Base-by-base conservation (phyloP, 768 basidiomycete species). In the Agaricus blazei region DNA sequence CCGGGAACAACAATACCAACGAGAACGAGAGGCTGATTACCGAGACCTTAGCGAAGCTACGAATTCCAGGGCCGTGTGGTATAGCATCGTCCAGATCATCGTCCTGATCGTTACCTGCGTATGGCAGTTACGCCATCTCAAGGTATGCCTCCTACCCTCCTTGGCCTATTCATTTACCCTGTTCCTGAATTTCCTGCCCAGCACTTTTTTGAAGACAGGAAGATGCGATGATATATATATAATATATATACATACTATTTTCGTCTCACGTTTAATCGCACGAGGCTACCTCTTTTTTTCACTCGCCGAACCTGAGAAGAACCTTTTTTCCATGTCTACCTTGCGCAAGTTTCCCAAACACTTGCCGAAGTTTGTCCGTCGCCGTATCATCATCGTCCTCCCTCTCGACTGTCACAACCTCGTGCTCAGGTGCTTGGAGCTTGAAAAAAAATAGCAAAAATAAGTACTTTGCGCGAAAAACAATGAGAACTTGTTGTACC, bases 1-100 rank as follows among this genome's bases (percentile, higher is more conserved):
- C 45, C 78, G 93, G 26, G 97, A 98, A 71, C 97, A 99, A 72
- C 91, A 95, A 70, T 99, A 98, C 67, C 96, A 98, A 75, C 80
- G 97, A 42, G 96, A 99, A 72, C 77, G 97, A 60, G 97, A 99
- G 71, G 78, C 90, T 9, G 87, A 90, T 62, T 99, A 89, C 67
- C 76, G 97, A 38, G 75, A 93, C 70, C 70, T 98, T 59, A 94
- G 91, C 62, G 97, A 99, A 71, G 69, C 71, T 14, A 96, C 93
- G 38, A 99, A 99, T 72, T 74, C 87, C n/a, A 75, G 86, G 57
- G 94, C 97, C 1, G 90, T 98, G 44, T 98, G 93, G 92, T 98
- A 97, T 71, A 93, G 87, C 64, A 46, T 98, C 27, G 78, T 83
- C 34, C 96, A 99, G 76, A 92, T 98, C 56, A 70, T 80, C 12